Evolutionary conservation across 2,329 filamentous ascomycete species (phyloP).

Genomic region (Paraphoma sp.): DNA sequence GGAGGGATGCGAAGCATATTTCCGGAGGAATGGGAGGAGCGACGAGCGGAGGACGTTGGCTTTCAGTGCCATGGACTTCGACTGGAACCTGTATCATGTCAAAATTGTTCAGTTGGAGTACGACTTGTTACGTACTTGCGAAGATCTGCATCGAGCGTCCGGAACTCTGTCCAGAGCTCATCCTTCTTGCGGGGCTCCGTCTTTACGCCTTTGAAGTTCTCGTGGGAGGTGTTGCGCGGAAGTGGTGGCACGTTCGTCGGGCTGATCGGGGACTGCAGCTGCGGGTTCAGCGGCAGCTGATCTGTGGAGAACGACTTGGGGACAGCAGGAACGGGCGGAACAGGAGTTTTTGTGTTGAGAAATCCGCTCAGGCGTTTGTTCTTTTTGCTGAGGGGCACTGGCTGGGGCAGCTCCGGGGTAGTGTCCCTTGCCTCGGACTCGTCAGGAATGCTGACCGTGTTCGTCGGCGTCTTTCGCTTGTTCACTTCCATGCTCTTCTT

Average conservation of each 20-base stretch:
- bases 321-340: constrained; percentile 48
- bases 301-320: constrained; percentile 60
- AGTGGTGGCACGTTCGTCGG: constrained; percentile 49
- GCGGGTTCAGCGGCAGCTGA: constrained; percentile 47
- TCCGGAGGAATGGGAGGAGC: constrained; percentile 78
- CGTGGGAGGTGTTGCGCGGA: constrained; percentile 50
- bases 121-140: constrained; percentile 60
- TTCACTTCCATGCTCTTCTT: constrained; percentile 27
- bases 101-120: neutral
- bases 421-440: constrained; percentile 29
- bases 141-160: constrained; percentile 71
- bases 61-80: constrained; percentile 76
- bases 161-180: constrained; percentile 73
- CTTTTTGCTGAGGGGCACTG: constrained; percentile 40
- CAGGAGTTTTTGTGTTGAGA: constrained; percentile 33
- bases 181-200: constrained; percentile 65
- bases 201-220: constrained; percentile 49
- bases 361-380: constrained; percentile 44
- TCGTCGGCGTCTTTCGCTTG: constrained; percentile 34
- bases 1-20: constrained; percentile 71
- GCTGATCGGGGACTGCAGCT: constrained; percentile 41
- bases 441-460: constrained; percentile 39
- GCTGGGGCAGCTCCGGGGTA: constrained; percentile 28
- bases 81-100: constrained; percentile 63
- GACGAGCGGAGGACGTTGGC: constrained; percentile 75